These are phyloP conservation scores for Ustilago loliicola DNA, from an alignment of 1,284 basidiomycete species.

Conservation along the genomic window DNA sequence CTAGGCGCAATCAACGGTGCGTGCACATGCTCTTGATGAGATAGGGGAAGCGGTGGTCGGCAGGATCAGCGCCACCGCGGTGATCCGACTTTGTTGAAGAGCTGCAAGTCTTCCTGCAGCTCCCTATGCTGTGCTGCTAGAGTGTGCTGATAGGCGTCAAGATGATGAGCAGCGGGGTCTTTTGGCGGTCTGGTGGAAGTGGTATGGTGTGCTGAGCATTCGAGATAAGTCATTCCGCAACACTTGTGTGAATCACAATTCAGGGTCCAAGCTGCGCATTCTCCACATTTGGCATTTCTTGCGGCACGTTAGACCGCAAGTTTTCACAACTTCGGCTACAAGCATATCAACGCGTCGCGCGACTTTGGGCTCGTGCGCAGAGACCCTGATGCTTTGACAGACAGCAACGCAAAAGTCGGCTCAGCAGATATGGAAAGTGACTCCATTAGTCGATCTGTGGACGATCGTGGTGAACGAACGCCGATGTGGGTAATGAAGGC, in stretches of 20 bases:
- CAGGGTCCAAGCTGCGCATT: slow-evolving; percentile 36
- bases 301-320: not conserved
- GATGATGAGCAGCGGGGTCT: not conserved
- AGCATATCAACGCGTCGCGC: slow-evolving; percentile 30
- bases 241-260: slow-evolving; percentile 17
- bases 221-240: not conserved
- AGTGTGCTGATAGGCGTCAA: not conserved
- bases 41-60: slow-evolving; percentile 9
- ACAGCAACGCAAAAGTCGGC: not conserved
- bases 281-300: slow-evolving; percentile 13
- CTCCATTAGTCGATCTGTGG: not conserved
- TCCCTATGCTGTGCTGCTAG: not conserved
- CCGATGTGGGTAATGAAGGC: not conserved
- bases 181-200: not conserved
- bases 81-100: not conserved
- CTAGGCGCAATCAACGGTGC: slow-evolving; percentile 23
- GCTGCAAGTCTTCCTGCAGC: not conserved
- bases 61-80: not conserved
- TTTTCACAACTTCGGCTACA: not conserved
- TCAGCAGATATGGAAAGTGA: not conserved
- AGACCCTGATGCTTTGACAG: not conserved
- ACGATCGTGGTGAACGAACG: not conserved
- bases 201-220: slow-evolving; percentile 1
- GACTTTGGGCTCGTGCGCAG: slow-evolving; percentile 18
- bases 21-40: slow-evolving; percentile 19